Evolutionary conservation across 768 basidiomycete species (phyloP).

Genomic region (Hygrocybe punicea): DNA sequence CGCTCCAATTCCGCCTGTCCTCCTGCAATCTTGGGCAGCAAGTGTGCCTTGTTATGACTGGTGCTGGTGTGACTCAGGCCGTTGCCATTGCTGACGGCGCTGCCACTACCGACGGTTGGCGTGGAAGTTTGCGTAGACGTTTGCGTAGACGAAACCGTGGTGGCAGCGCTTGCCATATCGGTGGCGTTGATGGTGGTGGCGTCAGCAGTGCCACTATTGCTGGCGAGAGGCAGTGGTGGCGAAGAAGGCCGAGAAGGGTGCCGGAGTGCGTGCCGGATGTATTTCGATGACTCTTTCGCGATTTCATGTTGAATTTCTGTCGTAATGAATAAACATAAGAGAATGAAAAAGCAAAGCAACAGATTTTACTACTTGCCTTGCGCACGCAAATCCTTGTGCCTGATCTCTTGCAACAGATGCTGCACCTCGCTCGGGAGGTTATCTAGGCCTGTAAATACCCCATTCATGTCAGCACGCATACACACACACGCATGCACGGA

Average conservation of each 20-base stretch:
- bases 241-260: slow-evolving; percentile 12
- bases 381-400: slow-evolving; percentile 37
- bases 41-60: slow-evolving; percentile 23
- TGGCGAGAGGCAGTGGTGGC: neutral
- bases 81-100: neutral
- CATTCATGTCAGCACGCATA: slow-evolving; percentile 7
- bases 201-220: neutral
- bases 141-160: neutral
- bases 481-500: neutral
- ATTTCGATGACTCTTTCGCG: slow-evolving; percentile 36
- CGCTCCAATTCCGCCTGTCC: slow-evolving; percentile 38
- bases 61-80: slow-evolving; percentile 11
- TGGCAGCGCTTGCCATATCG: neutral
- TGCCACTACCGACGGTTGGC: slow-evolving; percentile 1
- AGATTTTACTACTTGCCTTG: slow-evolving; percentile 36
- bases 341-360: no score
- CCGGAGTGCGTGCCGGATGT: slow-evolving; percentile 37
- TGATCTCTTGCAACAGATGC: slow-evolving; percentile 46
- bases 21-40: slow-evolving; percentile 34
- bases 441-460: slow-evolving; percentile 38
- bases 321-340: neutral
- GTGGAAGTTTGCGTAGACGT: slow-evolving; percentile 16
- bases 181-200: neutral
- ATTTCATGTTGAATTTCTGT: slow-evolving; percentile 44
- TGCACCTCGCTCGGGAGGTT: slow-evolving; percentile 47